Conservation (phyloP, 2,329 filamentous ascomycete genomes). For the Tolypocladium inflatum region DNA sequence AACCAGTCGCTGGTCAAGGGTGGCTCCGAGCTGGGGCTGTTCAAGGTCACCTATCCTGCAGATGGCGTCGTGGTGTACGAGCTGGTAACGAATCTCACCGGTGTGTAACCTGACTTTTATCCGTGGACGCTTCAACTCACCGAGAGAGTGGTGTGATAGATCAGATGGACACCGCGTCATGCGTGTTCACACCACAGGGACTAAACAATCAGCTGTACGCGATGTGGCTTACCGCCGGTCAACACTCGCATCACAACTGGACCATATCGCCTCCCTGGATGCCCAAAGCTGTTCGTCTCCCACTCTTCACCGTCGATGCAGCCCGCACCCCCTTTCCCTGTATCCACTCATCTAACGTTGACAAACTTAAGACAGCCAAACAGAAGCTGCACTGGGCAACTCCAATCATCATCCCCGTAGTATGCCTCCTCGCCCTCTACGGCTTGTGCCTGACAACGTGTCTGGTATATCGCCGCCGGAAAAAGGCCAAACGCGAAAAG, state of each 20-base stretch:
- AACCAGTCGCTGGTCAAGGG: constrained; percentile 15
- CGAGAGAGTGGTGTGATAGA: constrained; percentile 9
- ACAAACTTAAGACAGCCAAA: constrained; percentile 9
- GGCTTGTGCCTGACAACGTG: constrained; percentile 16
- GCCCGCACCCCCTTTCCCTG: background rate
- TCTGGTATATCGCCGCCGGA: constrained; percentile 16
- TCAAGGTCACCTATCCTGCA: constrained; percentile 19
- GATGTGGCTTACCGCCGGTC: constrained; percentile 16
- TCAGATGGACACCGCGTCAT: constrained; percentile 12
- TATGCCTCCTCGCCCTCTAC: constrained; percentile 19
- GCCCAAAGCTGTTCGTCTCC: constrained; percentile 5
- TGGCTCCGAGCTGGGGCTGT: constrained; percentile 16
- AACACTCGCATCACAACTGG: constrained; percentile 14
- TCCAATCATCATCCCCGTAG: constrained; percentile 18
- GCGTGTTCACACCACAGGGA: constrained; percentile 18
- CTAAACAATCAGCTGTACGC: constrained; percentile 17
- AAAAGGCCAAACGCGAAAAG: constrained; percentile 10
- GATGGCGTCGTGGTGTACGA: constrained; percentile 19
- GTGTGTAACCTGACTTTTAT: constrained; percentile 10
- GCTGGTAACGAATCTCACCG: constrained; percentile 18
- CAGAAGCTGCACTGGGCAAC: constrained; percentile 14
- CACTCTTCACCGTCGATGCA: background rate
- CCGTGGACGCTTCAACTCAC: constrained; percentile 3
- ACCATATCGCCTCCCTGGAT: constrained; percentile 22
- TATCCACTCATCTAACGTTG: constrained; percentile 1